Conservation (phyloP, 2,329 filamentous ascomycete species). For the Aaosphaeria pasadenensis region DNA sequence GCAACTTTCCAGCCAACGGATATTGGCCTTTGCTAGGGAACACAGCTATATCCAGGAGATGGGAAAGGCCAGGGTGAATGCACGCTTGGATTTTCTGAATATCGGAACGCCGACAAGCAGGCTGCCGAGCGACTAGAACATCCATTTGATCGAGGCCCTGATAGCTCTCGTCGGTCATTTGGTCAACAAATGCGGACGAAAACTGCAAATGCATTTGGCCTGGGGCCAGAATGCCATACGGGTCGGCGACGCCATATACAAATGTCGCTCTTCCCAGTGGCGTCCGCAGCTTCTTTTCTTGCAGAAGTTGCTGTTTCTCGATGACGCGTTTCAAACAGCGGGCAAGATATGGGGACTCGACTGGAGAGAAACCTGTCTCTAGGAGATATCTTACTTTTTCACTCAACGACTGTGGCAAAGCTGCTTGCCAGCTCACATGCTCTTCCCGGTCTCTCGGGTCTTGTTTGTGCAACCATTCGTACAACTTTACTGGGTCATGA, state of each 20-base stretch:
- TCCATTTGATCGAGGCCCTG: constrained; percentile 56
- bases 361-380: constrained; percentile 56
- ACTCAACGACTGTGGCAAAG: constrained; percentile 16
- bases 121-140: constrained; percentile 66
- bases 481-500: constrained; percentile 54
- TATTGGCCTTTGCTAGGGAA: constrained; percentile 64
- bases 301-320: constrained; percentile 50
- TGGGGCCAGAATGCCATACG: constrained; percentile 57
- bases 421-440: constrained; percentile 19
- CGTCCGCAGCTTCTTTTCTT: constrained; percentile 59
- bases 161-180: constrained; percentile 52
- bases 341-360: constrained; percentile 48
- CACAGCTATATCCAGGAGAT: constrained; percentile 74
- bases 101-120: constrained; percentile 68
- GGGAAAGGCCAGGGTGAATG: constrained; percentile 57
- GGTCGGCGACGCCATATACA: constrained; percentile 67
- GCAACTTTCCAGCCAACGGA: constrained; percentile 67
- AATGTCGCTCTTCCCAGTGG: constrained; percentile 60
- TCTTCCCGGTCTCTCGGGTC: constrained; percentile 20
- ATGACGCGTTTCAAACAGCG: constrained; percentile 49
- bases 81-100: constrained; percentile 61
- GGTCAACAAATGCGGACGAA: constrained; percentile 57
- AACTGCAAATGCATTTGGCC: constrained; percentile 68
- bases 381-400: constrained; percentile 30
- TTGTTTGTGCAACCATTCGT: constrained; percentile 39